These are phyloP conservation scores for Metschnikowia amazonensis DNA, from an alignment of 805 yeast genomes.

Conservation along the genomic window DNA sequence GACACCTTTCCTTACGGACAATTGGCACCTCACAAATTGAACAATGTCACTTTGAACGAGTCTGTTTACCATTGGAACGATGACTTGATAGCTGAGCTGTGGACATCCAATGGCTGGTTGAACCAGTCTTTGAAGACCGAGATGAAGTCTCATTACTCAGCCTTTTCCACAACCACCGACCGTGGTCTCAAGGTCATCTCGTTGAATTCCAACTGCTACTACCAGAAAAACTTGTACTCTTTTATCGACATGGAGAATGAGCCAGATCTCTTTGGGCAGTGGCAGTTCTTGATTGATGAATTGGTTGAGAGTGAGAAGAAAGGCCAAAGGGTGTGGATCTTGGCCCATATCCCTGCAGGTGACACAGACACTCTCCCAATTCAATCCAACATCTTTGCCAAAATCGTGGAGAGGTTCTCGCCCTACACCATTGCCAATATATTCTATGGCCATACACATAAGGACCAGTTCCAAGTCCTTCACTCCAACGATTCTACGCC, in stretches of 20 bases:
- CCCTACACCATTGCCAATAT: slow-evolving; percentile 65
- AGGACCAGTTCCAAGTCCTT: slow-evolving; percentile 60
- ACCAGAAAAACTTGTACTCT: slow-evolving; percentile 51
- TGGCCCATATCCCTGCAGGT: slow-evolving; percentile 65
- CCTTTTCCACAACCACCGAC: slow-evolving; percentile 53
- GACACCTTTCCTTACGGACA: slow-evolving; percentile 73
- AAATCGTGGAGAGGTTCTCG: slow-evolving; percentile 61
- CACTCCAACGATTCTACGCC: slow-evolving; percentile 45
- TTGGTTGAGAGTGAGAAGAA: slow-evolving; percentile 53
- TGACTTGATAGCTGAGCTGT: slow-evolving; percentile 34
- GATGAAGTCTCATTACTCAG: slow-evolving; percentile 52
- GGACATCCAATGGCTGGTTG: slow-evolving; percentile 38
- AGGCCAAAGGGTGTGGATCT: slow-evolving; percentile 68
- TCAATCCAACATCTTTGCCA: slow-evolving; percentile 51
- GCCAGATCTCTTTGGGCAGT: slow-evolving; percentile 61
- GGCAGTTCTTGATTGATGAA: slow-evolving; percentile 59
- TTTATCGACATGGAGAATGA: slow-evolving; percentile 52
- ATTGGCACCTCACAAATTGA: slow-evolving; percentile 44
- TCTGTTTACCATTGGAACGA: slow-evolving; percentile 36
- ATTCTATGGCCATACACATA: slow-evolving; percentile 70
- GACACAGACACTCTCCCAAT: slow-evolving; percentile 56
- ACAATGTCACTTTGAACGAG: slow-evolving; percentile 15
- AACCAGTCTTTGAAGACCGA: slow-evolving; percentile 22
- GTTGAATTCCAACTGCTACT: slow-evolving; percentile 65
- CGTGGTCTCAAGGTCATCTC: slow-evolving; percentile 39